Conservation (phyloP, 139 green algal genomes). For the Raphidocelis subcapitata region DNA sequence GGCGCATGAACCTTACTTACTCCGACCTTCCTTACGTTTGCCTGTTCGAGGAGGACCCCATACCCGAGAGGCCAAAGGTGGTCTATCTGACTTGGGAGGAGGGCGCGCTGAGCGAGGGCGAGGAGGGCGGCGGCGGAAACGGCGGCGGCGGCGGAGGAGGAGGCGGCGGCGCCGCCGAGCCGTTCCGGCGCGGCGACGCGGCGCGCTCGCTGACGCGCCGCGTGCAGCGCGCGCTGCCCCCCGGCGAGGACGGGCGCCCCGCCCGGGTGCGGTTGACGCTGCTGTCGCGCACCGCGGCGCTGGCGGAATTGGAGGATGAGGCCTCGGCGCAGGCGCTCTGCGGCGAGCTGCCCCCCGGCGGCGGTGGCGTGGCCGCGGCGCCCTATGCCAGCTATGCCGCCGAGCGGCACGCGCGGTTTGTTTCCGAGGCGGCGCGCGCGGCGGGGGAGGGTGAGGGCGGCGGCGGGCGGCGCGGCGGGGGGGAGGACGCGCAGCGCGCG, state of each 20-base stretch:
- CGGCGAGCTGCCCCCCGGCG: neutral
- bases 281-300: constrained; percentile 15
- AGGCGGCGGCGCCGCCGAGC: too few species aligned
- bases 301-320: constrained; percentile 13
- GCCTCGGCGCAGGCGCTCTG: neutral
- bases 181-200: neutral
- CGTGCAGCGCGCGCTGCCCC: neutral
- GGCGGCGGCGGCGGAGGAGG: neutral
- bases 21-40: constrained; percentile 32
- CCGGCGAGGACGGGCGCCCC: neutral
- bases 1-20: constrained; percentile 23
- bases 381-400: constrained; percentile 6
- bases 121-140: neutral
- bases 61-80: constrained; percentile 19
- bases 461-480: too few species aligned
- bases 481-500: too few species aligned
- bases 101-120: neutral
- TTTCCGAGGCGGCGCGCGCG: neutral
- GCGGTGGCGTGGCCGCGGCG: neutral
- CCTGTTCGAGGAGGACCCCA: constrained; percentile 26
- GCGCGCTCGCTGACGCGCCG: neutral
- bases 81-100: constrained; percentile 23
- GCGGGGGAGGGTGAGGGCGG: neutral
- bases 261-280: neutral
- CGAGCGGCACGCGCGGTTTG: constrained; percentile 1